phyloP scores from a whole-genome alignment of 371 early-diverging fungal genomes.

The Lichtheimia ornata region DNA sequence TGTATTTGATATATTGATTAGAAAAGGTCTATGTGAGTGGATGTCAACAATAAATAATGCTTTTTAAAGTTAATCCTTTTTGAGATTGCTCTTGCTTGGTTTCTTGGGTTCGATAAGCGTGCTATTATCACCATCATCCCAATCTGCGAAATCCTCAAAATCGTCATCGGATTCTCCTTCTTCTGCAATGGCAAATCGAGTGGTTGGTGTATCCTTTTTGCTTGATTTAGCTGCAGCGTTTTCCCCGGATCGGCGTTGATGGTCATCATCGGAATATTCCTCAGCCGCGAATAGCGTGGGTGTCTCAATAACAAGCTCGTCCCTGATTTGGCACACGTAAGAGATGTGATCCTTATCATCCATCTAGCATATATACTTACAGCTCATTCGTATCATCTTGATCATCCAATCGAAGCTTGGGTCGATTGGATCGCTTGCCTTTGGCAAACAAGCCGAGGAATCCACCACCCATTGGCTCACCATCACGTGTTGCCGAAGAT shows the following conservation, averaged over 20 bases:
- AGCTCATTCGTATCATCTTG: slow-evolving; percentile 49
- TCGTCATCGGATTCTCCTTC: slow-evolving; percentile 34
- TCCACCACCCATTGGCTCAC: slow-evolving; percentile 5
- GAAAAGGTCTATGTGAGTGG: too few species aligned
- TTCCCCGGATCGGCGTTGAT: background rate
- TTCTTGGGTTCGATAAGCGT: background rate
- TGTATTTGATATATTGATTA: too few species aligned
- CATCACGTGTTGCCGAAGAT: slow-evolving; percentile 12
- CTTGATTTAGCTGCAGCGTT: background rate
- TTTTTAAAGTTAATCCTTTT: background rate
- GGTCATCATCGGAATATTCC: slow-evolving; percentile 30
- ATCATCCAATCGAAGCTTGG: slow-evolving; percentile 40
- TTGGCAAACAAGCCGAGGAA: slow-evolving; percentile 6
- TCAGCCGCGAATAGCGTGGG: slow-evolving; percentile 48
- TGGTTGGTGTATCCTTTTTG: background rate
- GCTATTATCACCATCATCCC: slow-evolving; percentile 27
- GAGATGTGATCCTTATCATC: background rate
- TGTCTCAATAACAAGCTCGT: slow-evolving; percentile 48
- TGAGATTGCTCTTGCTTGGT: background rate
- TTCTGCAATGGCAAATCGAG: slow-evolving; percentile 29
- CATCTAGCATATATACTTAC: slow-evolving; percentile 24
- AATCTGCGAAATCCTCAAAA: slow-evolving; percentile 44
- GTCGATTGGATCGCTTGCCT: slow-evolving; percentile 13
- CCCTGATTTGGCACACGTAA: slow-evolving; percentile 22
- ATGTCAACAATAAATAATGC: too few species aligned